Percentiles rank a stretch among this genome's conserved stretches.
Conservation (phyloP, 345 rosid genomes). For the Tarenaya hassleriana region DNA sequence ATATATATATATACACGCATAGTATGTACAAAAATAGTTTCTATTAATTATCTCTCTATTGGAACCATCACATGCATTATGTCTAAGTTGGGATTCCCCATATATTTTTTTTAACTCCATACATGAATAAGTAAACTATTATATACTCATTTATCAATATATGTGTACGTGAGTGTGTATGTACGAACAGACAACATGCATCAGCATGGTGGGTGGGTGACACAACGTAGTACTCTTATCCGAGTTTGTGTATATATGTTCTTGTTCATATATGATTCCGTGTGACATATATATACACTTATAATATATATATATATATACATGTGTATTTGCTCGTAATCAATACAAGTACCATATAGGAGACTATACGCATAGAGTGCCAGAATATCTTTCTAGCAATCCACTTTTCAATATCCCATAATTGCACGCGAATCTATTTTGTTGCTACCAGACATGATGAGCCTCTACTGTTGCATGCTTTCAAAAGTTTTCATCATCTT, state of each 20-base stretch:
- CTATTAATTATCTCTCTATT: no score
- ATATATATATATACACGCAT: no score
- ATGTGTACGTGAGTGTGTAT: conserved; percentile 13
- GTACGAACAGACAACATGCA: conserved; percentile 18
- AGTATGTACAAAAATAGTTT: no score
- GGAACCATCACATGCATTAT: no score
- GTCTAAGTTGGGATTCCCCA: no score
- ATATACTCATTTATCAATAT: conserved; percentile 6
- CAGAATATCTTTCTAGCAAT: conserved; percentile 25
- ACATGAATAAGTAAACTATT: no score
- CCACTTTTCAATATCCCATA: conserved; percentile 32
- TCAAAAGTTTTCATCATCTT: background rate
- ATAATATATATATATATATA: conserved; percentile 20
- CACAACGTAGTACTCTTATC: conserved; percentile 32
- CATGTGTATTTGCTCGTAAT: conserved; percentile 27
- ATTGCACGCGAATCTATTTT: conserved; percentile 33
- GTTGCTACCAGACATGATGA: conserved; percentile 34
- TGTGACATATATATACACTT: conserved; percentile 17
- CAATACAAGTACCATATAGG: conserved; percentile 7
- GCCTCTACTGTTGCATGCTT: conserved; percentile 14
- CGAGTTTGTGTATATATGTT: no score
- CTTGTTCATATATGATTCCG: background rate
- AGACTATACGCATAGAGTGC: conserved; percentile 14
- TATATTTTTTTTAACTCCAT: conserved; percentile 15
- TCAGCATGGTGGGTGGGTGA: conserved; percentile 25